Evolutionary conservation across 768 basidiomycete species (phyloP).

Genomic region (Dentipellis fragilis): DNA sequence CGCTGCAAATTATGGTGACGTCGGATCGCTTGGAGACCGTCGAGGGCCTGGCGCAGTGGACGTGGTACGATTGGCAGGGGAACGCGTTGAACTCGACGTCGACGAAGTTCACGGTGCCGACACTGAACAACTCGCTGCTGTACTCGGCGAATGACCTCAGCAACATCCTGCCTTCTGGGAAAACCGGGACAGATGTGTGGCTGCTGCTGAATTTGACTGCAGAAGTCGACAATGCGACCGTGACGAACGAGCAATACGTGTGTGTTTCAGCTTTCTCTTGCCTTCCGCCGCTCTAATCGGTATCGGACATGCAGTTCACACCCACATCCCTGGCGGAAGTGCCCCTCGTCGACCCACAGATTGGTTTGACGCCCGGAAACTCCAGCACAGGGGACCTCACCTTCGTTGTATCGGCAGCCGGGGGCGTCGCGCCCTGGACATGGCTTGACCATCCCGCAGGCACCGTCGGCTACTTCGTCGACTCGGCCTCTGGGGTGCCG

Average conservation of each 20-base stretch:
- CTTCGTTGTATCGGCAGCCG: conserved; percentile 41
- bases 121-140: conserved; percentile 40
- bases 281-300: conserved; percentile 3
- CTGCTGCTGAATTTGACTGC: conserved; percentile 42
- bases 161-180: conserved; percentile 34
- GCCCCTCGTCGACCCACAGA: conserved; percentile 39
- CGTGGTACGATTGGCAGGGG: conserved; percentile 51
- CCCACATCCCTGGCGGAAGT: conserved; percentile 38
- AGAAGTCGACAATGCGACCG: conserved; percentile 26
- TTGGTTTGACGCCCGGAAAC: conserved; percentile 20
- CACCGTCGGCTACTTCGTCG: conserved; percentile 43
- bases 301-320: conserved; percentile 28
- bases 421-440: conserved; percentile 47
- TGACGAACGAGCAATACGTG: conserved; percentile 45
- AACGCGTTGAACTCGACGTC: conserved; percentile 26
- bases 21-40: conserved; percentile 42
- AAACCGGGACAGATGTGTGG: conserved; percentile 35
- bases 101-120: conserved; percentile 32
- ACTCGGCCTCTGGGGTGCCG: conserved; percentile 29
- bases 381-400: conserved; percentile 23
- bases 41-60: conserved; percentile 35
- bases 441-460: conserved; percentile 52
- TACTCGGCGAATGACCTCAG: conserved; percentile 30
- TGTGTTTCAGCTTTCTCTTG: conserved; percentile 14
- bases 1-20: conserved; percentile 38